A percentile compares a stretch with the other conserved stretches of the same genome.
Conservation (phyloP, 129 eudicot species). For the Lactuca saligna region DNA sequence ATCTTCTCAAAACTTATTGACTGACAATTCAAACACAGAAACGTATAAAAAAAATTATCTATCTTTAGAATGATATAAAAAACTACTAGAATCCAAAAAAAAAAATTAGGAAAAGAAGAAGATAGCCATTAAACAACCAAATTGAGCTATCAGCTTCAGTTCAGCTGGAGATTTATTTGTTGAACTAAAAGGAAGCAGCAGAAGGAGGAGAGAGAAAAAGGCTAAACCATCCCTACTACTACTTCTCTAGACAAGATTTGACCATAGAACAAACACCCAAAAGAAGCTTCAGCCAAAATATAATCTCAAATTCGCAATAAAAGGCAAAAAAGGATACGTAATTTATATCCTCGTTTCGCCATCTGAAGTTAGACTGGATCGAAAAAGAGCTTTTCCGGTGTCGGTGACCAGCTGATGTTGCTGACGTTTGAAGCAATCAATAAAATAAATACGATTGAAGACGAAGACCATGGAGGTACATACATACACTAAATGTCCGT, state of each 20-base stretch:
- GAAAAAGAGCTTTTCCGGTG: conserved; percentile 15
- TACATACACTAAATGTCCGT: not conserved
- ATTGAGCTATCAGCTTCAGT: conserved; percentile 13
- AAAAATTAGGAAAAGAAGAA: not conserved
- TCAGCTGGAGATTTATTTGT: conserved; percentile 14
- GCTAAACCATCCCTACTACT: not conserved
- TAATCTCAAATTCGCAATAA: conserved; percentile 17
- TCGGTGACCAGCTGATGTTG: conserved; percentile 27
- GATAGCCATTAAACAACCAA: conserved; percentile 8
- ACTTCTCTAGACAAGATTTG: not conserved
- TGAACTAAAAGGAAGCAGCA: not conserved
- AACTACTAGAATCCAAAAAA: conserved; percentile 9
- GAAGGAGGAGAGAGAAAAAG: not conserved
- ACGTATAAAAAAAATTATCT: not conserved
- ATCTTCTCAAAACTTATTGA: conserved; percentile 16
- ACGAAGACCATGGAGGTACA: conserved; percentile 1
- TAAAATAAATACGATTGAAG: conserved; percentile 20
- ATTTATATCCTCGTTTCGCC: conserved; percentile 80
- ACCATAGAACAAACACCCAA: conserved; percentile 6
- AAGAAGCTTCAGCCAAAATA: conserved; percentile 4
- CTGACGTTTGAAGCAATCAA: conserved; percentile 25
- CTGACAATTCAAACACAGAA: not conserved
- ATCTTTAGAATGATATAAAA: not conserved
- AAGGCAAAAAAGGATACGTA: conserved; percentile 69
- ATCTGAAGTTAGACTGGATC: conserved; percentile 22